phyloP scores from a whole-genome alignment of 78 protist genomes.

The Salpingoeca rosetta region DNA sequence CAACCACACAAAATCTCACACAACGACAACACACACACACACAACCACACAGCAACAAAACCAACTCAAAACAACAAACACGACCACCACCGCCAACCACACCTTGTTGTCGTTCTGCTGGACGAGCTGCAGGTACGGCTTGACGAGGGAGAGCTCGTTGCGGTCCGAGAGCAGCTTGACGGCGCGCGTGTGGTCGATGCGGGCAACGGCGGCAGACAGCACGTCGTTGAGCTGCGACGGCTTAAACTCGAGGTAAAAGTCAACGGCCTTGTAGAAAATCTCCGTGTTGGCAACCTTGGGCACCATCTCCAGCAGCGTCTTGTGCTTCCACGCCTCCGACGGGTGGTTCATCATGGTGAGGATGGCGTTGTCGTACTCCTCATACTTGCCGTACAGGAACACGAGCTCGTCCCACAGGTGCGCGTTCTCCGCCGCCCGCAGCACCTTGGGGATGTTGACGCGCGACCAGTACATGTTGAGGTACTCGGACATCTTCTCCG shows the following conservation, averaged over 20 bases:
- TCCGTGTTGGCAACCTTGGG: conserved; percentile 86
- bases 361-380: conserved; percentile 95
- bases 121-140: conserved; percentile 71
- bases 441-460: conserved; percentile 86
- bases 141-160: conserved; percentile 74
- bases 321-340: conserved; percentile 88
- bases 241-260: conserved; percentile 71
- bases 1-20: too few relatives aligned
- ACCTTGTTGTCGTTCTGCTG: conserved; percentile 46
- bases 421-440: conserved; percentile 70
- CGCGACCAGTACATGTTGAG: conserved; percentile 73
- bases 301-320: conserved; percentile 80
- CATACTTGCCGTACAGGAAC: conserved; percentile 84
- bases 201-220: conserved; percentile 46
- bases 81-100: too few relatives aligned
- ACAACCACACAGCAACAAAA: too few relatives aligned
- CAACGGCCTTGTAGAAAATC: conserved; percentile 77
- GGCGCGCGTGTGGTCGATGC: conserved; percentile 80
- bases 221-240: conserved; percentile 75
- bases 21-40: too few relatives aligned
- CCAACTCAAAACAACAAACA: too few relatives aligned
- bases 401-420: conserved; percentile 89
- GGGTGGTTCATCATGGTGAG: conserved; percentile 89
- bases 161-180: conserved; percentile 13
- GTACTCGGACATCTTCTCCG: conserved; percentile 94